Base-by-base conservation (phyloP, 2,329 filamentous ascomycete genomes). In the Stachybotrys elegans region DNA sequence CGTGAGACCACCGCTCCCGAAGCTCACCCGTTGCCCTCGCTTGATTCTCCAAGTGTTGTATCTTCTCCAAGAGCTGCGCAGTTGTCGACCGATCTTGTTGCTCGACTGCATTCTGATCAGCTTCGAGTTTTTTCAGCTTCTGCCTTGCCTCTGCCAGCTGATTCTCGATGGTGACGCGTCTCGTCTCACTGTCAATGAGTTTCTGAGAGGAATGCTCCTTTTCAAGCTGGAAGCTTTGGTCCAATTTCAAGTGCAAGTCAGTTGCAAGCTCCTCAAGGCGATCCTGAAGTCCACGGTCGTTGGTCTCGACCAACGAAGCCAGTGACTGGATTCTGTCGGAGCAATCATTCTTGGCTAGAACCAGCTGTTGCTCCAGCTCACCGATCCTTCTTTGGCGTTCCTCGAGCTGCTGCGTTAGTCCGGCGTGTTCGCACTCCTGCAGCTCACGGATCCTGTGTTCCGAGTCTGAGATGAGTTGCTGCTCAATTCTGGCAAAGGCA, bases 1-100 rank as follows among this genome's bases (percentile, higher is more conserved):
- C 61, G 19, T 52, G 51, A 16, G 43, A 46, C 56, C 60, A 63
- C 40, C 51, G 53, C 7, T 52, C 43, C 6, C 48, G 53, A 14
- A 63, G 48, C 16, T 49, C 36, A 14, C 48, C 40, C 6, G 46
- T 52, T 14, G 45, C 44, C 17, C 47, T 44, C 4, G 52, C 48
- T 38, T 57, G 48, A 11, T 39, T 27, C 36, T 64, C 53, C 14
- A 61, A 44, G 3, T 41, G 43, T 11, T 35, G 21, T 22, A 63
- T 42, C 31, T 53, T 54, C 22, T 53, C 14, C 22, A 48, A 43
- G 17, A 61, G 48, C 11, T 34, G 31, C 11, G 17, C 19, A 17
- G 29, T 21, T 7, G 38, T 48, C 32, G 40, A 43, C 8, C 48
- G 48, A 22, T 57, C 49, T 19, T 51, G 32, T 6, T 25, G 14